Evolutionary conservation across 805 yeast genomes (phyloP).

Genomic region (Nakazawaea ernobii): DNA sequence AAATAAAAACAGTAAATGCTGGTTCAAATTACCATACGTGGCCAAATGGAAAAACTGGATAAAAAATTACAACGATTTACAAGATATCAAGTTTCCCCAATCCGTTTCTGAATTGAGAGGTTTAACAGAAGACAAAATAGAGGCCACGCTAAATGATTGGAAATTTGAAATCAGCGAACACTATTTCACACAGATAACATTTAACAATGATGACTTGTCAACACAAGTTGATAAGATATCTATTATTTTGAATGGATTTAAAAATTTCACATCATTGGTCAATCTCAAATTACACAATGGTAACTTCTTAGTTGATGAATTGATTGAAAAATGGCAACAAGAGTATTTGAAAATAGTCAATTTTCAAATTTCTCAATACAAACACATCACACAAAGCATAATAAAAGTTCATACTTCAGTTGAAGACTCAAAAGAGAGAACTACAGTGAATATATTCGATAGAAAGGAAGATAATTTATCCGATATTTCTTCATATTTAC

Average conservation of each 20-base stretch:
- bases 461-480: conserved; percentile 13
- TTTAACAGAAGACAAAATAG: conserved; percentile 9
- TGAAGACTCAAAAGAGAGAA: not conserved
- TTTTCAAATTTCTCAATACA: conserved; percentile 14
- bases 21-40: conserved; percentile 21
- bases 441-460: not conserved
- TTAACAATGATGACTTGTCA: conserved; percentile 13
- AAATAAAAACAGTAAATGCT: conserved; percentile 15
- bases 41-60: conserved; percentile 25
- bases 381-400: conserved; percentile 16
- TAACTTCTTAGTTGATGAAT: conserved; percentile 8
- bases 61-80: conserved; percentile 11
- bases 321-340: conserved; percentile 17
- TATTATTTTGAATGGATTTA: conserved; percentile 21
- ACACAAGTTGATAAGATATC: conserved; percentile 15
- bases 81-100: conserved; percentile 17
- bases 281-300: conserved; percentile 1
- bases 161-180: conserved; percentile 15
- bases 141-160: conserved; percentile 15
- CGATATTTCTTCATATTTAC: conserved; percentile 15
- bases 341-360: conserved; percentile 13
- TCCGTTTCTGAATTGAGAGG: conserved; percentile 13
- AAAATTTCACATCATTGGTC: conserved; percentile 24
- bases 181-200: conserved; percentile 12
- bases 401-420: conserved; percentile 3